Conservation (phyloP, 768 basidiomycete genomes). For the Tylopilus felleus region DNA sequence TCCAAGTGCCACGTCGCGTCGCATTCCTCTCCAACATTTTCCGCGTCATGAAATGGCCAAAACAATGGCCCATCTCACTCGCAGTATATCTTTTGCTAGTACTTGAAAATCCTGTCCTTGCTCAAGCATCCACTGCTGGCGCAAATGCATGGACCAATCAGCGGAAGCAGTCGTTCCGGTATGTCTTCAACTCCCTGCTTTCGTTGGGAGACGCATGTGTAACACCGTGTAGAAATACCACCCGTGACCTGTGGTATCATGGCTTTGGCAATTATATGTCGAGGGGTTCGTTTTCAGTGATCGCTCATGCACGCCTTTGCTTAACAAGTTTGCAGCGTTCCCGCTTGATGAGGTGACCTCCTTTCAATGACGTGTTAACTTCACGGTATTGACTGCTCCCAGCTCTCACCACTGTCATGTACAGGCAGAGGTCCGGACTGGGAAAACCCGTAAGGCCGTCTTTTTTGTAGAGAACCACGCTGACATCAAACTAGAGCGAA, state of each 20-base stretch:
- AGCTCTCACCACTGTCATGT: constrained; percentile 91
- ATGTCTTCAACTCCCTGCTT: constrained; percentile 17
- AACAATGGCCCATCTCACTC: constrained; percentile 51
- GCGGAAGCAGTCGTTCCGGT: constrained; percentile 58
- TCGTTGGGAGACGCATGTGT: neutral
- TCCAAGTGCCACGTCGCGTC: constrained; percentile 24
- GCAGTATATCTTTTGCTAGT: constrained; percentile 38
- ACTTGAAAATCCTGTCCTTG: constrained; percentile 29
- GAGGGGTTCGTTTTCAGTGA: constrained; percentile 48
- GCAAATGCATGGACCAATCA: constrained; percentile 51
- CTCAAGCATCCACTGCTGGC: constrained; percentile 15
- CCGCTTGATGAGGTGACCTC: constrained; percentile 73
- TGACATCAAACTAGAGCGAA: constrained; percentile 48
- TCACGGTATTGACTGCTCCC: constrained; percentile 14
- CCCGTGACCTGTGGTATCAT: constrained; percentile 83
- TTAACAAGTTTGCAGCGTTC: constrained; percentile 53
- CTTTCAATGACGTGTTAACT: constrained; percentile 5
- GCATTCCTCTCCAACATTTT: constrained; percentile 5
- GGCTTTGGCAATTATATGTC: constrained; percentile 88
- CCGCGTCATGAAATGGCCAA: constrained; percentile 39
- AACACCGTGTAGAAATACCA: constrained; percentile 51
- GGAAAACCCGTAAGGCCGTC: constrained; percentile 64
- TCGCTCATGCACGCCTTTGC: constrained; percentile 10
- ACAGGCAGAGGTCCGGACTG: constrained; percentile 85
- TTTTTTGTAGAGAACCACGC: constrained; percentile 3